Base-by-base conservation (phyloP, 257 asterid species). In the Lantana camara region DNA sequence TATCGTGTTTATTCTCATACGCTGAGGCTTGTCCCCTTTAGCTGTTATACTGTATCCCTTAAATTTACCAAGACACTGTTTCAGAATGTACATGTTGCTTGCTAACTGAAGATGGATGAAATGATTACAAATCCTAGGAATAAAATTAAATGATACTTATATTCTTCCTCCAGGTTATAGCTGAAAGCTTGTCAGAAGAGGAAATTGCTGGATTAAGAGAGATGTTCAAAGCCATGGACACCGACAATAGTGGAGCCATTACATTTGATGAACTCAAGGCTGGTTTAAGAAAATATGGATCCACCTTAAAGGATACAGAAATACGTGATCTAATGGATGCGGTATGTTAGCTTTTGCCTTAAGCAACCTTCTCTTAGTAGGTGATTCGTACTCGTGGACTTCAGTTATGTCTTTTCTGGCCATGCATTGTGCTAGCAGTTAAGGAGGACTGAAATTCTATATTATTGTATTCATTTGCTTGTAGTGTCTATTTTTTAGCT, bases 251-350 rank as follows among this genome's bases (percentile, higher is more conserved):
- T 38, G 96, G 96, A 59, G 88, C 96, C 53, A 88, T 88, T 65
- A 88, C 96, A 72, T 88, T 88, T 67, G 96, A 88, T 70, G 96
- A 88, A 78, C 95, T 88, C 65, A 85, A 88, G 77, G 95, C 83
- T 74, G 96, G 96, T 68, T 80, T 88, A 79, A 76, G 91, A 74
- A 88, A 88, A 72, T 85, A 88, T 52, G 96, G 96, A 27, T 88
- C 96, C 66, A 88, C 96, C 42, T 69, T 88, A 58, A 88, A 88
- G 81, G 96, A 88, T 72, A 81, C 70, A 59, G 96, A 88, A 78
- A 88, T 88, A 42, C 96, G 95, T 27, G 96, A 88, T 76, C 95
- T 88, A 56, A 88, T 88, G 96, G 96, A 85, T 68, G 96, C 96
- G 55, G 96, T 85, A 78, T 68, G 80, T 21, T 42, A 64, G 9